These are phyloP conservation scores for Fusarium bactridioides DNA, from an alignment of 2,329 filamentous ascomycete species.

Conservation along the genomic window DNA sequence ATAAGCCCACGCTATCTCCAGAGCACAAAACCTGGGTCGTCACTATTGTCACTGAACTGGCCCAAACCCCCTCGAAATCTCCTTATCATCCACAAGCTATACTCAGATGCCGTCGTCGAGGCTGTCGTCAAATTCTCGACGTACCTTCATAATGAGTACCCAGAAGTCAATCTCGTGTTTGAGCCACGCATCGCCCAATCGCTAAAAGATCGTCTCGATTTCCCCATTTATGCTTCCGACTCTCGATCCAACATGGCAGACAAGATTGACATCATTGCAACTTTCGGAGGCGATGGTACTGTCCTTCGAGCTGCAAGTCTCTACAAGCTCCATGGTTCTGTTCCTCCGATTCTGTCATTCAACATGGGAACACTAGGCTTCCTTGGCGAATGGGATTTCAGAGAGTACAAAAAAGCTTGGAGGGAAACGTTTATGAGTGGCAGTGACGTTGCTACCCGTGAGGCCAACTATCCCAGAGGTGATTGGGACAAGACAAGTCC, in stretches of 20 bases:
- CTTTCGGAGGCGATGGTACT: conserved; percentile 80
- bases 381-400: conserved; percentile 94
- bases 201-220: conserved; percentile 74
- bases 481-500: conserved; percentile 34
- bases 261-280: conserved; percentile 89
- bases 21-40: conserved; percentile 57
- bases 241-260: conserved; percentile 66
- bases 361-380: conserved; percentile 98
- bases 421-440: conserved; percentile 89
- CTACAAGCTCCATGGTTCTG: conserved; percentile 77
- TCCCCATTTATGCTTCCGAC: conserved; percentile 73
- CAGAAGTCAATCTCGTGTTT: conserved; percentile 81
- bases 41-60: conserved; percentile 64
- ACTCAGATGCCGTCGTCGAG: conserved; percentile 60
- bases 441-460: conserved; percentile 59
- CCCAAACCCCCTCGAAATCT: conserved; percentile 63
- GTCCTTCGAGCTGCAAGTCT: conserved; percentile 56
- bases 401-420: conserved; percentile 90
- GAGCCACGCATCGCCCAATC: conserved; percentile 77
- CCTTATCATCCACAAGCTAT: conserved; percentile 66
- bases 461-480: conserved; percentile 49
- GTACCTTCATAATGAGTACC: conserved; percentile 82
- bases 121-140: conserved; percentile 66
- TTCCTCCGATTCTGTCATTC: conserved; percentile 92
- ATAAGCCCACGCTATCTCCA: conserved; percentile 49